Base-by-base conservation (phyloP, 1,284 basidiomycete genomes). In the Takashimella koratensis region DNA sequence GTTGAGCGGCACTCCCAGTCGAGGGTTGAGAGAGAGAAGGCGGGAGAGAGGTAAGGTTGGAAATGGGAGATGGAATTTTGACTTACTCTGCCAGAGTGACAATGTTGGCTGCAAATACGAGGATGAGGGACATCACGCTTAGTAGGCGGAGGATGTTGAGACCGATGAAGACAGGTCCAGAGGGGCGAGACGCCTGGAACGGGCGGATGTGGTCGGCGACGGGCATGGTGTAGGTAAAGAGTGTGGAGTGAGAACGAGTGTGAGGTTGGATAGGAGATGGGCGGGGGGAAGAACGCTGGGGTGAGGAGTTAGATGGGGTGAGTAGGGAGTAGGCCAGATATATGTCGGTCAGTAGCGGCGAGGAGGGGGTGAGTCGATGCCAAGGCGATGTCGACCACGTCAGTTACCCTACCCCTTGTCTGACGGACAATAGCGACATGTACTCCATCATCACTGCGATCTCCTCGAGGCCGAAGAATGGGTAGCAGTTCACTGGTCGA, bases 71-170 rank as follows among this genome's bases (percentile, higher is more conserved):
- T n/a, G n/a, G n/a, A n/a, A n/a, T n/a, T n/a, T n/a, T n/a, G 1
- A 68, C 76, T 65, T 51, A 78, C 77, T 84, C 80, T 45, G 86
- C 87, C 75, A 94, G 83, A 24, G 86, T 86, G 49, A 87, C 76
- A 57, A 93, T 84, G 65, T 85, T 91, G 59, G 86, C 86, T 2
- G 85, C 76, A 58, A 93, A 85, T 4, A 90, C 76, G 21, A 81
- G 67, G 44, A 90, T 70, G 46, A 92, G 83, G 5, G 84, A 81
- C 61, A 92, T 74, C 71, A 93, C 82, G 70, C 87, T 90, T 56
- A 95, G 73, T 13, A 80, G 77, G 45, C 91, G 86, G 62, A 91
- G 77, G 63, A 77, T 77, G 69, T 94, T 94, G 68, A 94, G 83
- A 54, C 79, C 81, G 64, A 90, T 81, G 77, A 93, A 94, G 42